phyloP scores from a whole-genome alignment of 768 basidiomycete species.

The Phaeotremella skinneri region DNA sequence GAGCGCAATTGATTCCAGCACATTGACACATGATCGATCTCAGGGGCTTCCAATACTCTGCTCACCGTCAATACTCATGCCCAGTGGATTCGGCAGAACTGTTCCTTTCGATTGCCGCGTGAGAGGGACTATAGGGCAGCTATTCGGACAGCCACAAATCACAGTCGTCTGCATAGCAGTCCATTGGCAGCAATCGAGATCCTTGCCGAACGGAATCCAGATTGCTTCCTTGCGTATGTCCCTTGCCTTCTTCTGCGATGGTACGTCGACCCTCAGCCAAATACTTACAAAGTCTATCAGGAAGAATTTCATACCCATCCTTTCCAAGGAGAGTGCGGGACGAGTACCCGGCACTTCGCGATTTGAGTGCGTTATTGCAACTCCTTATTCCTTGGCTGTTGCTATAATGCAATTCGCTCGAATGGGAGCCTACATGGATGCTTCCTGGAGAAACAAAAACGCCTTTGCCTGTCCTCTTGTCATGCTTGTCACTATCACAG shows the following conservation, averaged over 20 bases:
- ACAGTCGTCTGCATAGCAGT: neutral
- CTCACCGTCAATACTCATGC: neutral
- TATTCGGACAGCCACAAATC: neutral
- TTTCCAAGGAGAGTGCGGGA: neutral
- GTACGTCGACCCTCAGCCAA: neutral
- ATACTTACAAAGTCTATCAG: neutral
- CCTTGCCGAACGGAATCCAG: neutral
- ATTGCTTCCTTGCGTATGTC: conserved; percentile 5
- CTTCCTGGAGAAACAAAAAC: conserved; percentile 21
- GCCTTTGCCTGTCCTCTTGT: conserved; percentile 13
- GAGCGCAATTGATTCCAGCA: neutral
- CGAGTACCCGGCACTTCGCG: neutral
- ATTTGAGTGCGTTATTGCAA: conserved; percentile 12
- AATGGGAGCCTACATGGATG: conserved; percentile 15
- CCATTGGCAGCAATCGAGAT: conserved; percentile 10
- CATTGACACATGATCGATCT: too few relatives aligned
- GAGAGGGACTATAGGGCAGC: neutral
- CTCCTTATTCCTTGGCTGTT: neutral
- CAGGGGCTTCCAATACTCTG: conserved; percentile 4
- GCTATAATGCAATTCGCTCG: conserved; percentile 8
- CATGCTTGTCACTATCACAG: conserved; percentile 13
- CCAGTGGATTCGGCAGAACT: conserved; percentile 1
- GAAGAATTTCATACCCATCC: neutral
- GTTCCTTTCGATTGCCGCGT: conserved; percentile 3
- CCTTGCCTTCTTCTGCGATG: neutral